Base-by-base conservation (phyloP, 257 asterid species). In the Solanum bulbocastanum region DNA sequence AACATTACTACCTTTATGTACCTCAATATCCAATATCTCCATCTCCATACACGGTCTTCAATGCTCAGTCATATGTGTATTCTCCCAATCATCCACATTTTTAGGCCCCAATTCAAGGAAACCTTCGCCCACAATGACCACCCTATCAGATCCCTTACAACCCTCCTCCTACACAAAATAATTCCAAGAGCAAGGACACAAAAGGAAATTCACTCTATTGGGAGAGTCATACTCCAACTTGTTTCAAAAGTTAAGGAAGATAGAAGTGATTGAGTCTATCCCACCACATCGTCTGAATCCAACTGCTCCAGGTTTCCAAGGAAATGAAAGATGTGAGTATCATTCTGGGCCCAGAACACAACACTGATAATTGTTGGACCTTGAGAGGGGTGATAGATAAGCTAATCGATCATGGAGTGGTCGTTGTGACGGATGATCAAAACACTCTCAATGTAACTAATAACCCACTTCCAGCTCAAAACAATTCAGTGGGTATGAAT, bases 101-200 rank as follows among this genome's bases (percentile, higher is more conserved):
- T 25, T 1, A 2, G 0, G 1, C 2, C 6, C 72, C 3, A 65
- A n/a, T 7, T 23, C 32, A 8, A 5, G 4, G 18, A 25, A 66
- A 25, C 18, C 73, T 12, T 11, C 35, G 0, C 7, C 20, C 4
- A 13, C 9, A 25, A 25, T 0, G 6, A 66, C 9, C 7, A 5
- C 20, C 18, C 20, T 25, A 66, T 66, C 4, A 66, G 0, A 8
- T 2, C 73, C 20, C 9, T 66, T 66, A 66, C 35, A 66, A 66
- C 16, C 32, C 15, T 10, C 0, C 0, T 8, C 1, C 1, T 4
- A 2, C 2, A 0, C 3, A 62, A 23, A 62, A n/a, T 62, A n/a
- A 62, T 10, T 1, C 32, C 1, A 62, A 11, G 14, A 23, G 12
- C 0, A 62, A 0, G 27, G 71, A n/a, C 1, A 10, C 1, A n/a